Percentiles rank a stretch among this genome's conserved stretches.
These are phyloP conservation scores for Mucor indicus DNA, from an alignment of 371 early-diverging fungal species.

Conservation along the genomic window DNA sequence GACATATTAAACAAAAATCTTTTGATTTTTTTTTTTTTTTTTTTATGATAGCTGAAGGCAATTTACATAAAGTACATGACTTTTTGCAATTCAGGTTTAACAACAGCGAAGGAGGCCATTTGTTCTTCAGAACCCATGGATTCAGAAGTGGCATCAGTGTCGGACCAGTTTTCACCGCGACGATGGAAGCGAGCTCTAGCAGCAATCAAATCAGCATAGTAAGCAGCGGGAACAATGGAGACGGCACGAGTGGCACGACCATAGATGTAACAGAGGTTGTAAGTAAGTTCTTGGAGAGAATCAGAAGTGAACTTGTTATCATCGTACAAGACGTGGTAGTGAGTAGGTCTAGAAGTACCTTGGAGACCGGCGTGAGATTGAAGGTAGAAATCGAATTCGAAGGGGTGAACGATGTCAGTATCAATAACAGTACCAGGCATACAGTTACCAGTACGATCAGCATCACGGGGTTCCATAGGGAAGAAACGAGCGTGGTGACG, in stretches of 20 bases:
- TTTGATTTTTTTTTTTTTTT: too few species aligned
- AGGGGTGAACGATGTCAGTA: constrained; percentile 77
- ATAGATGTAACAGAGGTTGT: constrained; percentile 87
- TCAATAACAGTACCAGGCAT: constrained; percentile 94
- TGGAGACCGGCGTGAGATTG: constrained; percentile 88
- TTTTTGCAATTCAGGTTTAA: constrained; percentile 24
- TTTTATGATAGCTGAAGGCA: neutral
- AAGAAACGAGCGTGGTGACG: constrained; percentile 96
- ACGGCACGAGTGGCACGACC: constrained; percentile 83
- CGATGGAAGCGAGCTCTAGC: constrained; percentile 80
- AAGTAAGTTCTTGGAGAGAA: constrained; percentile 78
- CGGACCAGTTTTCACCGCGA: constrained; percentile 50
- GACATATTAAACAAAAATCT: too few species aligned
- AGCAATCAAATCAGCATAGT: constrained; percentile 90
- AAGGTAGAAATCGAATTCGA: constrained; percentile 87
- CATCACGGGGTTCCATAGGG: constrained; percentile 61
- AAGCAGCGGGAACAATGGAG: constrained; percentile 81
- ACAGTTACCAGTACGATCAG: constrained; percentile 42
- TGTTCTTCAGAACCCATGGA: constrained; percentile 38
- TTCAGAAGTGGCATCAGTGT: constrained; percentile 44
- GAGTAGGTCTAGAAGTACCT: constrained; percentile 90
- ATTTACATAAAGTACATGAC: constrained; percentile 27
- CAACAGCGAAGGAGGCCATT: constrained; percentile 41
- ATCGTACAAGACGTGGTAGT: constrained; percentile 86
- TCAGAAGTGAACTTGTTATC: constrained; percentile 83